A percentile compares a stretch with the other conserved stretches of the same genome.
phyloP scores from a whole-genome alignment of 306 rosid species.

The Inga laurina region DNA sequence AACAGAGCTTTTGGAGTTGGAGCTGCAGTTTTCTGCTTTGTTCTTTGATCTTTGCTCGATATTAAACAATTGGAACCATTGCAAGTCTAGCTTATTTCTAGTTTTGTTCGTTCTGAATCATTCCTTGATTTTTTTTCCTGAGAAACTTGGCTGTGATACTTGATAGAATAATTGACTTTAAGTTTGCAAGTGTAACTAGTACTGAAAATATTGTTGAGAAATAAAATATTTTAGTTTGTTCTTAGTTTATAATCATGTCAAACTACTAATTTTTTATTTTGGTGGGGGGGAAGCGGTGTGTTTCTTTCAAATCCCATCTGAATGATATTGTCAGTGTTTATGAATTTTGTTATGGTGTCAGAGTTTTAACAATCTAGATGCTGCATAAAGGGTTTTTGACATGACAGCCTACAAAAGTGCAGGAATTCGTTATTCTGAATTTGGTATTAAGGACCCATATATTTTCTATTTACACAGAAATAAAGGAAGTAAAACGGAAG shows the following conservation, averaged over 20 bases:
- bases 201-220: slow-evolving; percentile 15
- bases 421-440: slow-evolving; percentile 3
- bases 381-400: slow-evolving; percentile 23
- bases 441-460: slow-evolving; percentile 1
- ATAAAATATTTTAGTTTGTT: slow-evolving; percentile 1
- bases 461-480: slow-evolving; percentile 52
- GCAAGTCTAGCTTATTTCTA: slow-evolving; percentile 11
- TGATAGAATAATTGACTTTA: not conserved
- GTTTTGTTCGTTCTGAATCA: slow-evolving; percentile 5
- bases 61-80: slow-evolving; percentile 18
- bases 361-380: slow-evolving; percentile 7
- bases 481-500: slow-evolving; percentile 78
- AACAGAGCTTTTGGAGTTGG: slow-evolving; percentile 6
- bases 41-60: slow-evolving; percentile 5
- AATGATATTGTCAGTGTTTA: not conserved
- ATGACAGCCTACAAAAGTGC: not conserved
- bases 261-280: not conserved
- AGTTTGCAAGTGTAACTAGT: not conserved
- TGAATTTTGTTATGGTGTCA: not conserved
- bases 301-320: slow-evolving; percentile 1
- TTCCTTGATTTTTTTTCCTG: not conserved
- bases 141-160: slow-evolving; percentile 12
- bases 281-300: too few species aligned
- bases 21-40: slow-evolving; percentile 21
- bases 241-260: too few species aligned